Evolutionary conservation across 2,329 filamentous ascomycete genomes (phyloP).

Genomic region (Penicillium sp.): DNA sequence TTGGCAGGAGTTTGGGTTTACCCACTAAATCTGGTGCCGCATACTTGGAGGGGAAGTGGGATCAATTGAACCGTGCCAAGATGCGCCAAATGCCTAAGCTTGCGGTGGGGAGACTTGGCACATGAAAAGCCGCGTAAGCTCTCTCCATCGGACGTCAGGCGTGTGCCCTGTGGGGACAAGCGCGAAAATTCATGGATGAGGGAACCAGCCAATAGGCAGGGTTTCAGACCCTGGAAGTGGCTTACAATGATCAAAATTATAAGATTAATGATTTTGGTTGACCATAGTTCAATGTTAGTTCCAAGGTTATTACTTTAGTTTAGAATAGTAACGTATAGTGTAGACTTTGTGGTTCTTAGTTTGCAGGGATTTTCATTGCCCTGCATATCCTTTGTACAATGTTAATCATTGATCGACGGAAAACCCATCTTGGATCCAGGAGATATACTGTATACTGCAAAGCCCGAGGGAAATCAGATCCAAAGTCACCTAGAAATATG

Average conservation of each 20-base stretch:
- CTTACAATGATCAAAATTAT: neutral
- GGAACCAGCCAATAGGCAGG: neutral
- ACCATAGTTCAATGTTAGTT: neutral
- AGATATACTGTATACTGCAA: neutral
- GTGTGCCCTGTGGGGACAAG: constrained; percentile 20
- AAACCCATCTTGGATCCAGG: neutral
- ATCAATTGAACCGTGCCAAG: constrained; percentile 14
- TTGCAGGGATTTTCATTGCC: neutral
- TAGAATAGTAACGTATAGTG: neutral
- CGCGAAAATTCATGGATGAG: constrained; percentile 4
- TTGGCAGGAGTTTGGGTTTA: neutral
- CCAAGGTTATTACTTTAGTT: neutral
- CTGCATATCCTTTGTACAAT: constrained; percentile 2
- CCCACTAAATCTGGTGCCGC: neutral
- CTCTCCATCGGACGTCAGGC: constrained; percentile 18
- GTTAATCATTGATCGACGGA: neutral
- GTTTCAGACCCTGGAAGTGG: neutral
- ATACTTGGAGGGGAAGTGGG: neutral
- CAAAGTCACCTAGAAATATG: neutral
- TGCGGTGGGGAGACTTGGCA: constrained; percentile 22
- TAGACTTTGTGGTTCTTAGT: neutral
- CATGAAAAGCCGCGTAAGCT: constrained; percentile 27
- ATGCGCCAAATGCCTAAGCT: constrained; percentile 28
- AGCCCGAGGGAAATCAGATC: neutral
- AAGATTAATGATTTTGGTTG: neutral